These are phyloP conservation scores for Dendrobium chrysotoxum DNA, from an alignment of 106 monocot genomes.

Conservation along the genomic window DNA sequence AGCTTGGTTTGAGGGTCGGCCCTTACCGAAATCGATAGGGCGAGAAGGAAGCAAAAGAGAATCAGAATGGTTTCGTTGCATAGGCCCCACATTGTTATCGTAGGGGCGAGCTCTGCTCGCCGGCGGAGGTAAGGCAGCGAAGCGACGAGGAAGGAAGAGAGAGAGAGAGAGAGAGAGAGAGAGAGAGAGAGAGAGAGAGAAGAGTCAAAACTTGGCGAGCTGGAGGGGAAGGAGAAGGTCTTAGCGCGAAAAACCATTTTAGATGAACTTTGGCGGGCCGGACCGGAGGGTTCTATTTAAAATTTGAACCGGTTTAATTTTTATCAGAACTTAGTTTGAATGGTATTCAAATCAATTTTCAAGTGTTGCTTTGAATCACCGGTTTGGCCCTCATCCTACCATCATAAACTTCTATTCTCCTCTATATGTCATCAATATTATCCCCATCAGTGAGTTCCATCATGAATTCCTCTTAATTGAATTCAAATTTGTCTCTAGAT, in stretches of 20 bases:
- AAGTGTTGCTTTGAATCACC: no score
- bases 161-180: neutral
- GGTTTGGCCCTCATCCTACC: no score
- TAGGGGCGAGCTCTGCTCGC: neutral
- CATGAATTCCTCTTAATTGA: no score
- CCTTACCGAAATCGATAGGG: constrained; percentile 5
- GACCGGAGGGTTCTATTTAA: neutral
- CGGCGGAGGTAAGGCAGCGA: neutral
- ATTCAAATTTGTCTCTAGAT: no score
- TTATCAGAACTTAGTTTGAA: no score
- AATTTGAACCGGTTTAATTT: neutral
- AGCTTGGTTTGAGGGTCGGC: constrained; percentile 35
- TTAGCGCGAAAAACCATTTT: constrained; percentile 6
- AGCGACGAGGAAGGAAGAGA: neutral
- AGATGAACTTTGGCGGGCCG: neutral
- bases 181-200: neutral
- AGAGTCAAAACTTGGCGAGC: neutral
- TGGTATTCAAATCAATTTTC: no score
- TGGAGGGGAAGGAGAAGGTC: neutral
- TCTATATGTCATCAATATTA: no score
- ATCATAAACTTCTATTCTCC: no score
- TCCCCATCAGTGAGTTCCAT: no score
- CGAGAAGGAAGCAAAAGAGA: neutral
- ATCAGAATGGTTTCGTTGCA: neutral
- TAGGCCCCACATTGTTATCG: neutral